Percentiles rank a stretch among this genome's conserved stretches.
phyloP scores from a whole-genome alignment of 1,139 yeast genomes.

The Geotrichum reessii region DNA sequence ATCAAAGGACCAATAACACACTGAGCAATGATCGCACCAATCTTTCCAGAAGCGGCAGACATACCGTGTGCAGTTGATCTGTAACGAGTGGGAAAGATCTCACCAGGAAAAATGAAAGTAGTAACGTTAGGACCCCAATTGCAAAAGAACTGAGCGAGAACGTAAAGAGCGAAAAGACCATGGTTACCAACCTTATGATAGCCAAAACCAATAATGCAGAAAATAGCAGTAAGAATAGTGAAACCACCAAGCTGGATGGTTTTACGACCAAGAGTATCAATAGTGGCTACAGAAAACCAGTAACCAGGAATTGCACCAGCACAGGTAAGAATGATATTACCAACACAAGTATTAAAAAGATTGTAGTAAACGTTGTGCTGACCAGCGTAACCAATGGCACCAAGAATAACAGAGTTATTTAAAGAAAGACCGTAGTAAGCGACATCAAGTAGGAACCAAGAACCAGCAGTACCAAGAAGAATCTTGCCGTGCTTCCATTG shows the following conservation, averaged over 20 bases:
- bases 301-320: constrained; percentile 68
- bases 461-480: constrained; percentile 91
- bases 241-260: constrained; percentile 57
- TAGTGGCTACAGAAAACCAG: constrained; percentile 54
- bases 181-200: constrained; percentile 43
- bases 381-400: constrained; percentile 78
- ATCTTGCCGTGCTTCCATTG: constrained; percentile 82
- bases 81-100: constrained; percentile 92
- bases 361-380: constrained; percentile 60
- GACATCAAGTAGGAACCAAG: constrained; percentile 94
- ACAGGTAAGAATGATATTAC: constrained; percentile 52
- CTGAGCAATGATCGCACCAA: constrained; percentile 88
- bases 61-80: constrained; percentile 98
- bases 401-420: constrained; percentile 73
- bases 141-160: constrained; percentile 59
- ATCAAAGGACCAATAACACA: constrained; percentile 64
- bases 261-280: constrained; percentile 59
- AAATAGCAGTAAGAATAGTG: constrained; percentile 51
- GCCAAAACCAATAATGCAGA: constrained; percentile 60
- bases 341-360: constrained; percentile 50
- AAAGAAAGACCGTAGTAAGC: constrained; percentile 90
- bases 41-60: constrained; percentile 92
- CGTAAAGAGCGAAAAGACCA: constrained; percentile 59
- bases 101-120: constrained; percentile 94
- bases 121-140: constrained; percentile 88